Base-by-base conservation (phyloP, 1,284 basidiomycete genomes). In the Ustilago xerochloae region DNA sequence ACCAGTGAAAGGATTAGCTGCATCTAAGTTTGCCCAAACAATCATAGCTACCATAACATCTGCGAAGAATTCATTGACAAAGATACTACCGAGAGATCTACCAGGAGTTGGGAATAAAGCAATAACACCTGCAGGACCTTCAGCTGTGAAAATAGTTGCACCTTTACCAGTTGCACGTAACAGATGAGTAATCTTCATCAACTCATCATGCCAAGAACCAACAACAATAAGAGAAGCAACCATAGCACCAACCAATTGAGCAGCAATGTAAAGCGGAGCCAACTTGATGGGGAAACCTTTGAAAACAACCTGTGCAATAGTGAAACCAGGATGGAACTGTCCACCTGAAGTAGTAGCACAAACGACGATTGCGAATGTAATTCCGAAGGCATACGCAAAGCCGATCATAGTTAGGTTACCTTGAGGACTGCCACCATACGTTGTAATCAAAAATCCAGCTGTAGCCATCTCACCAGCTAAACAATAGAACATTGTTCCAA, bases 51-150 rank as follows among this genome's bases (percentile, higher is more conserved):
- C 71, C 20, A 78, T 49, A 9, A 79, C 8, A 33, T 69, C 66
- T 45, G 65, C 77, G 51, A 80, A 65, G 61, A 80, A 78, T 46
- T 80, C 78, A 61, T 72, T 80, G 53, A 66, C 58, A 59, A 80
- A 78, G 53, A 78, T 73, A 22, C 58, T 51, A 18, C 77, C 73
- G 9, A 71, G 6, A 13, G 58, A 59, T 15, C 78, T 51, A n/a
- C 78, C 78, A 0, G 69, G 41, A 10, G 73, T 73, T 10, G 75
- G 68, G 76, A 78, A 80, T 4, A 80, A 63, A 4, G 78, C 78
- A 33, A 80, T 72, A 24, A 62, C 68, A 32, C 78, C 78, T 0
- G 76, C 78, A 6, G 78, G 78, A 2, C 78, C 78, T 20, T 61
- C 59, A n/a, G 76, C 64, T 6, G 63, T 60, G 67, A 77, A 80